Conservation (phyloP, 2,329 filamentous ascomycete genomes). For the Botrytis tulipae region DNA sequence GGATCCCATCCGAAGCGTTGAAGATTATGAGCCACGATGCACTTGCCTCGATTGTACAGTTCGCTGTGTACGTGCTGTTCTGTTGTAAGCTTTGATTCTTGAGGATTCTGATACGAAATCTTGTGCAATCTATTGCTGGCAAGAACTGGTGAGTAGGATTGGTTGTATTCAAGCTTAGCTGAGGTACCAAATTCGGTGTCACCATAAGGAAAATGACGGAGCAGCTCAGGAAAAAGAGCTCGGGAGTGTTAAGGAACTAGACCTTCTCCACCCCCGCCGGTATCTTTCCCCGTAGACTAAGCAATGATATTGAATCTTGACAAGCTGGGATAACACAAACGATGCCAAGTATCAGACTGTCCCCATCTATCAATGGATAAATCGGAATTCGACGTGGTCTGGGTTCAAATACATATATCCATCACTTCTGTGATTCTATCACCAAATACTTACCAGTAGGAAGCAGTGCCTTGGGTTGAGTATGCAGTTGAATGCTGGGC, state of each 20-base stretch:
- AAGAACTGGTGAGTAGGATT: neutral
- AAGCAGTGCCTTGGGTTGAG: neutral
- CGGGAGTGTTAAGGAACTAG: neutral
- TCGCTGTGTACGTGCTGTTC: neutral
- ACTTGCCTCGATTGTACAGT: neutral
- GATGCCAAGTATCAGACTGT: neutral
- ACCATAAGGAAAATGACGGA: neutral
- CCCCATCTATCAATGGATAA: neutral
- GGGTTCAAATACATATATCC: conserved; percentile 8
- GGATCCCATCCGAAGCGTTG: neutral
- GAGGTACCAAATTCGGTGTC: neutral
- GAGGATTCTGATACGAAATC: neutral
- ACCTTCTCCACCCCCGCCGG: conserved; percentile 1
- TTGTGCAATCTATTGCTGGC: neutral
- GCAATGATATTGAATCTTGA: neutral
- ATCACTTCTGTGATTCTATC: neutral
- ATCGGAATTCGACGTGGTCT: neutral
- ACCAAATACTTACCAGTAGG: neutral
- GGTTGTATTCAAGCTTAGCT: neutral
- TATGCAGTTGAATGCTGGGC: neutral
- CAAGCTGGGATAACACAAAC: neutral
- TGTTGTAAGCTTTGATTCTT: neutral
- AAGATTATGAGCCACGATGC: neutral
- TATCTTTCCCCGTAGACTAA: neutral
- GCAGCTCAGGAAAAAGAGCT: neutral